Evolutionary conservation across 805 yeast genomes (phyloP).

Genomic region (Cyberlindnera sargentensis): DNA sequence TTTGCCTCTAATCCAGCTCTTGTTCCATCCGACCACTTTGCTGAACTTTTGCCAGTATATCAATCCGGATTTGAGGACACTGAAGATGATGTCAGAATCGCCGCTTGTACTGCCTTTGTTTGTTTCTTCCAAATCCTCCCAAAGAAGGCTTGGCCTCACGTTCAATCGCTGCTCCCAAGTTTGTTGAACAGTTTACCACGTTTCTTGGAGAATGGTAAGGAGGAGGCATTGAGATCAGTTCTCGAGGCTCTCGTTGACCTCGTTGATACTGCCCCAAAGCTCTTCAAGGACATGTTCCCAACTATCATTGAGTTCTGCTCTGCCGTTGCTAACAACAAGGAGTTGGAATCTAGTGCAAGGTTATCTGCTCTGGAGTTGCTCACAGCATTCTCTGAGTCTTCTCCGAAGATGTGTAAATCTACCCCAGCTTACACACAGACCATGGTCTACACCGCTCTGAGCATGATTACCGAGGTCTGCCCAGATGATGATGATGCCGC

Average conservation of each 20-base stretch:
- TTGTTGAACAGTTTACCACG: slow-evolving; percentile 83
- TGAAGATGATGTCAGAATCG: slow-evolving; percentile 78
- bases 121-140: slow-evolving; percentile 81
- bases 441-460: slow-evolving; percentile 65
- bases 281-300: slow-evolving; percentile 87
- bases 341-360: slow-evolving; percentile 72
- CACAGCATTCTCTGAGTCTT: slow-evolving; percentile 85
- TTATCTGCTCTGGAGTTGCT: slow-evolving; percentile 82
- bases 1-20: slow-evolving; percentile 78
- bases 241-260: slow-evolving; percentile 84
- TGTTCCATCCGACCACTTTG: slow-evolving; percentile 51
- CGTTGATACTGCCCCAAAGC: slow-evolving; percentile 89
- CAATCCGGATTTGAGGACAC: slow-evolving; percentile 74
- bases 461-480: slow-evolving; percentile 90
- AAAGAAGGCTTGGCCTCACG: slow-evolving; percentile 65
- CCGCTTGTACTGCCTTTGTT: slow-evolving; percentile 89
- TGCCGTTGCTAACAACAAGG: slow-evolving; percentile 75
- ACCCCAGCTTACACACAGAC: slow-evolving; percentile 65
- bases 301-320: slow-evolving; percentile 82
- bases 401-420: slow-evolving; percentile 91
- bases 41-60: slow-evolving; percentile 59
- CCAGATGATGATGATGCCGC: slow-evolving; percentile 79
- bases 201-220: slow-evolving; percentile 71
- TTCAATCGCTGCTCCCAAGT: slow-evolving; percentile 76
- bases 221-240: slow-evolving; percentile 77